These are phyloP conservation scores for Cicer arietinum DNA, from an alignment of 306 rosid genomes.

Conservation along the genomic window DNA sequence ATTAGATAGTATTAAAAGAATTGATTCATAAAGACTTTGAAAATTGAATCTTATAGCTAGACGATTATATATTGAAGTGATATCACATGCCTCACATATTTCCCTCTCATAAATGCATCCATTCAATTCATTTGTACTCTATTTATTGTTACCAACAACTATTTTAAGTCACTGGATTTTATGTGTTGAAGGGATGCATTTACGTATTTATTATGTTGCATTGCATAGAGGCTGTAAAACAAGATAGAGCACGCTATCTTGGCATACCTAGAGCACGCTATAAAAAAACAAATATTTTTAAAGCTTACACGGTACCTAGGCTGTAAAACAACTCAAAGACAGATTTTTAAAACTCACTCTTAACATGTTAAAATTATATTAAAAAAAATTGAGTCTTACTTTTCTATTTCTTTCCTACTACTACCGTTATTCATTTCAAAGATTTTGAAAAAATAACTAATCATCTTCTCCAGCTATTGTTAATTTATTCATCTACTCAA, in stretches of 20 bases:
- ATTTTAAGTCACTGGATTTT: background rate
- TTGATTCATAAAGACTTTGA: conserved; percentile 26
- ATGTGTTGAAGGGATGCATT: background rate
- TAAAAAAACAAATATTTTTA: too few relatives aligned
- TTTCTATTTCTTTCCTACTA: too few relatives aligned
- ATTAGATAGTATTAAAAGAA: background rate
- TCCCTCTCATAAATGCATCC: conserved; percentile 27
- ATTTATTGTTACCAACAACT: conserved; percentile 13
- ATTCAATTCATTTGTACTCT: conserved; percentile 25
- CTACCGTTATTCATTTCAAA: too few relatives aligned
- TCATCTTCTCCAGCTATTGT: too few relatives aligned
- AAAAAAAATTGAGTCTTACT: too few relatives aligned
- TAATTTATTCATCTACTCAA: too few relatives aligned
- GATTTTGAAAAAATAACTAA: too few relatives aligned
- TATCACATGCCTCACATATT: conserved; percentile 19
- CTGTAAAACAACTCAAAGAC: too few relatives aligned
- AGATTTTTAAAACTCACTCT: too few relatives aligned
- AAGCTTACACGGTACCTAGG: too few relatives aligned
- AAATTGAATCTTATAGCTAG: conserved; percentile 28
- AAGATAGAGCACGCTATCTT: background rate
- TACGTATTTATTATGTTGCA: background rate
- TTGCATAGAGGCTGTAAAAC: background rate
- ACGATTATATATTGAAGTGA: conserved; percentile 6
- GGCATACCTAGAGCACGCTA: too few relatives aligned
- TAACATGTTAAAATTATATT: too few relatives aligned